phyloP scores from a whole-genome alignment of 2,329 filamentous ascomycete species.

The Aureobasidium zeae region DNA sequence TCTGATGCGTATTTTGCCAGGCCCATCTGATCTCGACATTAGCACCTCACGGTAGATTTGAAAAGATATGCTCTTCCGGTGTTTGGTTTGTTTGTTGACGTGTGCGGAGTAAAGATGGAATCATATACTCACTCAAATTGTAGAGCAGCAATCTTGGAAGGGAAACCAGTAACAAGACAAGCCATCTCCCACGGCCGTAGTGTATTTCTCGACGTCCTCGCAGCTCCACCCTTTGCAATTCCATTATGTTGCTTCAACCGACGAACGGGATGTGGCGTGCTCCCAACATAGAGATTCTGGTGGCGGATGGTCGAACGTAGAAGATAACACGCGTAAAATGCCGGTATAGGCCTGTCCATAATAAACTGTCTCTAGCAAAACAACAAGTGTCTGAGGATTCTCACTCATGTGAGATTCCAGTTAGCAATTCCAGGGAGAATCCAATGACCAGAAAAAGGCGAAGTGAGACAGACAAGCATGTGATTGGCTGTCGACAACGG shows the following conservation, averaged over 20 bases:
- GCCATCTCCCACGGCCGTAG: slow-evolving; percentile 89
- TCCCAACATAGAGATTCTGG: slow-evolving; percentile 75
- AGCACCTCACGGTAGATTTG: not conserved
- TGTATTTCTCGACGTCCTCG: slow-evolving; percentile 56
- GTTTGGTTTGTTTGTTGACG: not conserved
- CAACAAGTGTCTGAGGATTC: no score
- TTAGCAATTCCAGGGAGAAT: not conserved
- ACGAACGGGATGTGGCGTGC: slow-evolving; percentile 77
- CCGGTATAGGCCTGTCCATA: slow-evolving; percentile 57
- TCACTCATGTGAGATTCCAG: not conserved
- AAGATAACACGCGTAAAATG: slow-evolving; percentile 89
- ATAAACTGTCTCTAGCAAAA: not conserved
- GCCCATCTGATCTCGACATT: slow-evolving; percentile 59
- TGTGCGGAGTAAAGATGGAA: not conserved
- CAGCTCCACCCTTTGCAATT: slow-evolving; percentile 67
- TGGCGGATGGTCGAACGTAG: slow-evolving; percentile 71
- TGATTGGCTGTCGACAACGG: slow-evolving; percentile 10
- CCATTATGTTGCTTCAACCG: slow-evolving; percentile 92
- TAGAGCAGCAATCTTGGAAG: slow-evolving; percentile 73
- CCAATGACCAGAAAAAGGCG: not conserved
- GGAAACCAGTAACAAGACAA: slow-evolving; percentile 77
- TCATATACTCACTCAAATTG: slow-evolving; percentile 73
- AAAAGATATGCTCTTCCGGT: not conserved
- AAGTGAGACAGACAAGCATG: slow-evolving; percentile 2
- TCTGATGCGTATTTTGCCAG: slow-evolving; percentile 74